Conservation (phyloP, 805 yeast genomes). For the Candida ascalaphidarum region DNA sequence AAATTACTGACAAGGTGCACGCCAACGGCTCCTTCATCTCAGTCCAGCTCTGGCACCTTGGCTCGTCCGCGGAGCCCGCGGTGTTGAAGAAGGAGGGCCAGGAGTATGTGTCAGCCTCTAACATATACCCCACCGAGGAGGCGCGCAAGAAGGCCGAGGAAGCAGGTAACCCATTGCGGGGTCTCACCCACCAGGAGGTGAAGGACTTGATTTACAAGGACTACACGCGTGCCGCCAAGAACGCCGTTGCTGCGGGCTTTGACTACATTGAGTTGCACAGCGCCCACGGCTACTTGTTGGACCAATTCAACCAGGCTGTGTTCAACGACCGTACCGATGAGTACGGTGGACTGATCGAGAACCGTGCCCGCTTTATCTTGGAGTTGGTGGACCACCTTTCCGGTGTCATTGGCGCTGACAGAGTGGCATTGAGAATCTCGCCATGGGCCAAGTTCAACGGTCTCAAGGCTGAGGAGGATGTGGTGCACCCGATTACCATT, state of each 20-base stretch:
- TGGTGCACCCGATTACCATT: slow-evolving; percentile 8
- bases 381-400: slow-evolving; percentile 28
- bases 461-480: slow-evolving; percentile 12
- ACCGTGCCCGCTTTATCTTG: slow-evolving; percentile 24
- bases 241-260: slow-evolving; percentile 25
- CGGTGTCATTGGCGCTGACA: slow-evolving; percentile 25
- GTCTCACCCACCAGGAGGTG: slow-evolving; percentile 13
- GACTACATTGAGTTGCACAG: slow-evolving; percentile 33
- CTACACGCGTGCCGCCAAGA: slow-evolving; percentile 19
- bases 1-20: slow-evolving; percentile 39
- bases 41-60: slow-evolving; percentile 48
- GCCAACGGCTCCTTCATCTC: slow-evolving; percentile 31
- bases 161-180: slow-evolving; percentile 11
- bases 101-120: slow-evolving; percentile 10
- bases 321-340: slow-evolving; percentile 24
- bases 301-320: slow-evolving; percentile 25
- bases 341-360: slow-evolving; percentile 30
- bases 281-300: slow-evolving; percentile 32
- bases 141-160: slow-evolving; percentile 7
- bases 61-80: slow-evolving; percentile 27
- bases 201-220: slow-evolving; percentile 9
- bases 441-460: slow-evolving; percentile 28
- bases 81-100: slow-evolving; percentile 14
- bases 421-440: slow-evolving; percentile 22
- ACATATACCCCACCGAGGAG: slow-evolving; percentile 8